A percentile compares a stretch with the other conserved stretches of the same genome.
Conservation (phyloP, 805 yeast genomes). For the Osmozyma mogii region DNA sequence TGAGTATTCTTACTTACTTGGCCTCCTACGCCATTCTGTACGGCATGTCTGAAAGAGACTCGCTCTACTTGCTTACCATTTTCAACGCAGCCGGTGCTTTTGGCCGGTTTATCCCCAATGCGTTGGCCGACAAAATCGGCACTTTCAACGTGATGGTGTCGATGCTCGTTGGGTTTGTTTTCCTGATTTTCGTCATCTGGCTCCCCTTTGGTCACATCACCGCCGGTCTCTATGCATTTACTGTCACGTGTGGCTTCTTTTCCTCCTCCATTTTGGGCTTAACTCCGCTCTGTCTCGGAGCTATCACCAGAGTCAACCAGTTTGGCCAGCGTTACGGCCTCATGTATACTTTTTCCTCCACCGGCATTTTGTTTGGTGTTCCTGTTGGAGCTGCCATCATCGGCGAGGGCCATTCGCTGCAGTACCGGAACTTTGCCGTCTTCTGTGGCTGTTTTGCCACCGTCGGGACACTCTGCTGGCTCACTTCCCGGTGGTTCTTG, state of each 20-base stretch:
- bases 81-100: slow-evolving; percentile 39
- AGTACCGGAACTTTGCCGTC: slow-evolving; percentile 37
- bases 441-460: slow-evolving; percentile 36
- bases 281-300: slow-evolving; percentile 64
- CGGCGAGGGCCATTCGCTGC: slow-evolving; percentile 19
- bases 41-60: slow-evolving; percentile 37
- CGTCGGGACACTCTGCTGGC: slow-evolving; percentile 32
- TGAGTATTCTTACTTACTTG: slow-evolving; percentile 46
- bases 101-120: slow-evolving; percentile 52
- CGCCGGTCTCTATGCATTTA: slow-evolving; percentile 42
- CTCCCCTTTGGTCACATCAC: slow-evolving; percentile 48
- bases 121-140: slow-evolving; percentile 47
- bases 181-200: slow-evolving; percentile 53
- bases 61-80: slow-evolving; percentile 39
- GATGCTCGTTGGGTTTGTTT: slow-evolving; percentile 37
- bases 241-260: slow-evolving; percentile 49
- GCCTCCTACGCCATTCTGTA: slow-evolving; percentile 48
- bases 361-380: slow-evolving; percentile 28
- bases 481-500: slow-evolving; percentile 34
- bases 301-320: slow-evolving; percentile 52
- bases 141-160: slow-evolving; percentile 48
- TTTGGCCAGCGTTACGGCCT: slow-evolving; percentile 68
- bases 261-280: slow-evolving; percentile 56
- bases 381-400: slow-evolving; percentile 31
- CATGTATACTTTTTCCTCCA: slow-evolving; percentile 50